A percentile compares a stretch with the other conserved stretches of the same genome.
These are phyloP conservation scores for Teunomyces pallodes DNA, from an alignment of 805 yeast species.

Conservation along the genomic window DNA sequence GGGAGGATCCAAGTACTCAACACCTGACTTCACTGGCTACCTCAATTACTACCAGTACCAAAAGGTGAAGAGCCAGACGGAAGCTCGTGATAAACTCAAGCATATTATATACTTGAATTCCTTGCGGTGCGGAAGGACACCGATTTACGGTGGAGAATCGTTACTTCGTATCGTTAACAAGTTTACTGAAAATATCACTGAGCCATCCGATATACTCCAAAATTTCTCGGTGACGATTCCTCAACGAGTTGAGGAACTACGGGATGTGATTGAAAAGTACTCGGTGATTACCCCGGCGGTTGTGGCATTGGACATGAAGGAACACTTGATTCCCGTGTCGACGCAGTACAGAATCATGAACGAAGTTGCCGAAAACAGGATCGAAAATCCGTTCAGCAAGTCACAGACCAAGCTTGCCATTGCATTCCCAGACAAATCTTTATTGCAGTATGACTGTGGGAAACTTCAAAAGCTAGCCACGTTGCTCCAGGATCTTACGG, in stretches of 20 bases:
- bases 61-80: constrained; percentile 51
- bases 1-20: constrained; percentile 15
- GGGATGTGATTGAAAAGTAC: constrained; percentile 62
- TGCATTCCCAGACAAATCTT: constrained; percentile 93
- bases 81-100: constrained; percentile 49
- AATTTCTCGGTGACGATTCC: constrained; percentile 25
- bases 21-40: constrained; percentile 34
- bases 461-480: constrained; percentile 83
- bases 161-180: constrained; percentile 43
- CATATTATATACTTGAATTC: constrained; percentile 63
- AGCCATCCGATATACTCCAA: constrained; percentile 13
- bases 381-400: constrained; percentile 66
- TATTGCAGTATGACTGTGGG: constrained; percentile 95
- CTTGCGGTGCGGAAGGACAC: constrained; percentile 62
- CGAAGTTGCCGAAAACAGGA: constrained; percentile 32
- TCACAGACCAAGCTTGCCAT: constrained; percentile 84
- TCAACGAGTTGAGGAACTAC: constrained; percentile 33
- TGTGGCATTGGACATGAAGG: constrained; percentile 70
- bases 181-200: constrained; percentile 2
- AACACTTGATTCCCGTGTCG: constrained; percentile 43
- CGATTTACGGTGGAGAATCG: constrained; percentile 63
- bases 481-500: constrained; percentile 71
- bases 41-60: constrained; percentile 59
- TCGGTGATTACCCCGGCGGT: constrained; percentile 88
- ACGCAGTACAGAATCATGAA: constrained; percentile 31